A percentile compares a stretch with the other conserved stretches of the same genome.
Conservation (phyloP, 768 basidiomycete species). For the Cyathus striatus region DNA sequence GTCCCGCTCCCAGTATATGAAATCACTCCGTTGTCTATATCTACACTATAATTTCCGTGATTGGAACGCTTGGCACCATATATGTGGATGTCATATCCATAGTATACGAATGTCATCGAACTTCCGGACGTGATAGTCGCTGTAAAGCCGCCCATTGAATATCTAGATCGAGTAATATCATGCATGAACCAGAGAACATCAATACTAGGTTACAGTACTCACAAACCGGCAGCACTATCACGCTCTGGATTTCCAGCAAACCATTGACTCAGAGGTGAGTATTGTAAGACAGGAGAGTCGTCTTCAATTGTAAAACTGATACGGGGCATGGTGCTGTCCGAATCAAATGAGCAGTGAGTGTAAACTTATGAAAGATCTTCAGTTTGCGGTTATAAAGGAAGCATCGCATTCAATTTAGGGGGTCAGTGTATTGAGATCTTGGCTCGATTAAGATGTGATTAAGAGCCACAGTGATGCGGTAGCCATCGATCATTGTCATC, state of each 20-base stretch:
- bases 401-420: too few species aligned
- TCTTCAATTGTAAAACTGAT: constrained; percentile 7
- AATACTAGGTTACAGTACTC: too few species aligned
- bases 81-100: constrained; percentile 21
- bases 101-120: constrained; percentile 22
- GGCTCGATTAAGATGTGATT: too few species aligned
- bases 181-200: too few species aligned
- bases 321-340: too few species aligned
- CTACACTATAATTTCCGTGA: constrained; percentile 11
- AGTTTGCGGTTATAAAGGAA: too few species aligned
- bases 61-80: constrained; percentile 13
- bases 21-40: constrained; percentile 6
- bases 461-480: too few species aligned
- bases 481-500: too few species aligned
- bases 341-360: too few species aligned
- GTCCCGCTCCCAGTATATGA: constrained; percentile 5
- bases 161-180: too few species aligned
- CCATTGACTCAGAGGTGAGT: constrained; percentile 3
- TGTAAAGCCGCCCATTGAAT: constrained; percentile 30
- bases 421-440: too few species aligned
- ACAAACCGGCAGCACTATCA: not conserved
- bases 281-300: constrained; percentile 5
- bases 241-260: not conserved
- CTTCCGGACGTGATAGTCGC: constrained; percentile 11
- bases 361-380: too few species aligned